phyloP scores from a whole-genome alignment of 2,329 filamentous ascomycete genomes.

The Eutypella sp. region DNA sequence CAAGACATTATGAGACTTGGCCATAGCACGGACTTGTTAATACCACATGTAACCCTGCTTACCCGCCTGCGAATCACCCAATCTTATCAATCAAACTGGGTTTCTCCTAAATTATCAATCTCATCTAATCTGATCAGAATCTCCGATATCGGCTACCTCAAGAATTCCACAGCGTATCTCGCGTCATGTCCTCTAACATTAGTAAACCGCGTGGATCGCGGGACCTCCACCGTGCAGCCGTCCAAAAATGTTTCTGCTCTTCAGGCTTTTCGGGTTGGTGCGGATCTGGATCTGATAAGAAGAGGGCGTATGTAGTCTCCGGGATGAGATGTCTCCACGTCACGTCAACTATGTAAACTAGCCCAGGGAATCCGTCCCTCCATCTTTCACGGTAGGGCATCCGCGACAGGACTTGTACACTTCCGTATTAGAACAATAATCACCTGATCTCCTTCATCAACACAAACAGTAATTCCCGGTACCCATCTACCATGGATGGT shows the following conservation, averaged over 20 bases:
- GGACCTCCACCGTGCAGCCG: no score
- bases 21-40: no score
- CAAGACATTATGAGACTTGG: no score
- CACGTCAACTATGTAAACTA: no score
- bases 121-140: constrained; percentile 16
- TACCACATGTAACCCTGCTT: not conserved
- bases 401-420: no score
- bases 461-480: no score
- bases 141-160: constrained; percentile 12
- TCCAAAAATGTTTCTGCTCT: no score
- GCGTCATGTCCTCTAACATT: no score
- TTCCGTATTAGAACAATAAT: not conserved
- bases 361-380: no score
- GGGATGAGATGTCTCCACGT: not conserved
- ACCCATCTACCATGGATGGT: not conserved
- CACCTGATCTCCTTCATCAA: not conserved
- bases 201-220: no score
- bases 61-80: constrained; percentile 2
- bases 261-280: not conserved
- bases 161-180: not conserved
- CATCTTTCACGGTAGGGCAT: no score
- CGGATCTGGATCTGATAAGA: not conserved
- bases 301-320: not conserved
- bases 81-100: constrained; percentile 25
- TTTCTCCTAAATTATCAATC: constrained; percentile 19